phyloP scores from a whole-genome alignment of 1,284 basidiomycete genomes.

The Papiliotrema terrestris region DNA sequence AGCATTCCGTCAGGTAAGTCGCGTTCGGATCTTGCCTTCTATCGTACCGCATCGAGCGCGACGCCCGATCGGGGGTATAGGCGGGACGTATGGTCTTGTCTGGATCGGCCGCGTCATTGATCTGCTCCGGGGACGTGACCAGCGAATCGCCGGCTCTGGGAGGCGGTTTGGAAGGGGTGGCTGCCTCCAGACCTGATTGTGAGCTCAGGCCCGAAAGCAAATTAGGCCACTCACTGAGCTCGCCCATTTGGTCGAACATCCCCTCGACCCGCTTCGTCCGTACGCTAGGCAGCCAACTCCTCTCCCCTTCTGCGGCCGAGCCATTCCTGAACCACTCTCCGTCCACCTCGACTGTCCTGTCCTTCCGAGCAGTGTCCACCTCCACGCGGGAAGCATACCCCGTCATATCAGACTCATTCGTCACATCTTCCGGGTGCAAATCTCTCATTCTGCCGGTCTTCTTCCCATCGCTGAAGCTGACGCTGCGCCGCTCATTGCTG shows the following conservation, averaged over 20 bases:
- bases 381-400: neutral
- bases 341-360: slow-evolving; percentile 20
- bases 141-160: neutral
- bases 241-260: slow-evolving; percentile 67
- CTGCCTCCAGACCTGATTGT: slow-evolving; percentile 48
- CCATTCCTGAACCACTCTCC: slow-evolving; percentile 44
- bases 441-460: slow-evolving; percentile 76
- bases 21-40: slow-evolving; percentile 49
- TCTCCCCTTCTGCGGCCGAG: slow-evolving; percentile 25
- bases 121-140: slow-evolving; percentile 1
- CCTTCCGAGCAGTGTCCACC: no score
- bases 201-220: neutral
- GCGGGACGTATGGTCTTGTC: slow-evolving; percentile 16
- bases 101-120: neutral
- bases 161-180: slow-evolving; percentile 62
- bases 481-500: slow-evolving; percentile 63
- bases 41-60: slow-evolving; percentile 2
- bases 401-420: slow-evolving; percentile 4
- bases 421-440: slow-evolving; percentile 42
- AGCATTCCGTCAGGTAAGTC: slow-evolving; percentile 88
- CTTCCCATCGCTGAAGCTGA: slow-evolving; percentile 91
- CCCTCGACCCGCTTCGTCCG: slow-evolving; percentile 73
- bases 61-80: no score
- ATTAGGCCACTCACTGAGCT: slow-evolving; percentile 56
- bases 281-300: slow-evolving; percentile 57